Base-by-base conservation (phyloP, 1,139 yeast genomes). In the Lodderomyces orthopsilosis region DNA sequence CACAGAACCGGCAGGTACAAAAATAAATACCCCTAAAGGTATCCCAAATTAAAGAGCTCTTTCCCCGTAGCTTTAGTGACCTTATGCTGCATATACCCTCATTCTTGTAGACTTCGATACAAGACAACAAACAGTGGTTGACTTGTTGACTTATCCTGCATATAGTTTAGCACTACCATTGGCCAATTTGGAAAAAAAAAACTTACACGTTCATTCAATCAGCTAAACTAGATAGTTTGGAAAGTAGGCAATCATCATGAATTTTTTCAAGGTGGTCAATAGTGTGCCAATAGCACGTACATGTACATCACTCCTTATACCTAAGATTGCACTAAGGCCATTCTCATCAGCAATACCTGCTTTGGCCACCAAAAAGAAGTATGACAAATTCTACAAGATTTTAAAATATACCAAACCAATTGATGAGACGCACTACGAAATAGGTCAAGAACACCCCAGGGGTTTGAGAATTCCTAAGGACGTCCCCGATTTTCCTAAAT, bases 401-500 rank as follows among this genome's bases (percentile, higher is more conserved):
- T 61, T 67, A 45, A 67, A 65, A 51, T 67, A 71, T 50, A 65
- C 60, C 48, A 66, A 64, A 51, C 68, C 70, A 10, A 59, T 72
- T 30, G 70, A 70, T 43, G 62, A 63, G 37, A 59, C 59, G 38
- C 58, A 54, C 22, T 70, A 68, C 55, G 51, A 62, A 45, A 68
- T 61, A 1, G 77, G 77, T n/a, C 70, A 70, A 41, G 54, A 49
- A 34, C 54, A 63, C 28, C 63, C 65, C 2, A 50, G 55, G 17
- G 63, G 65, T 3, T 48, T 65, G 19, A 48, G 63, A 46, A 66
- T 84, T 44, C 88, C 90, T 37, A 58, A 63, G 41, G 59, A 68
- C 46, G 66, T 66, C 42, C 67, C 73, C 30, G 58, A 69, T 45
- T 77, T 77, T 57, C 98, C 98, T 12, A 83, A 77, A 14, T 93